Evolutionary conservation across 768 basidiomycete genomes (phyloP).

Genomic region (Suillus occidentalis): DNA sequence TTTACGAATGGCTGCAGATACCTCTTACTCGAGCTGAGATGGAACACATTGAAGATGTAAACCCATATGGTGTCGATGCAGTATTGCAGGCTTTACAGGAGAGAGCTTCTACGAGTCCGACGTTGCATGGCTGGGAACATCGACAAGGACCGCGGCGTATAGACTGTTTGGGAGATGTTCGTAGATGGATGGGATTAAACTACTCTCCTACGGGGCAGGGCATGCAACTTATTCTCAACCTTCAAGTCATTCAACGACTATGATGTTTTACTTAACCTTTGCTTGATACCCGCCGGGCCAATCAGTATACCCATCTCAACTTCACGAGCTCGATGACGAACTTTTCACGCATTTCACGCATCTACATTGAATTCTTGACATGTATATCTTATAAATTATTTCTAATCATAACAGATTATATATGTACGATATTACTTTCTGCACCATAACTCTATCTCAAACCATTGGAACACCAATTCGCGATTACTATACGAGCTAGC

Average conservation of each 20-base stretch:
- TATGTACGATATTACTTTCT: background rate
- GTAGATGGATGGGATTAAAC: conserved; percentile 3
- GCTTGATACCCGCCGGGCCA: background rate
- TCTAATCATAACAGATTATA: background rate
- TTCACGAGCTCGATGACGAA: background rate
- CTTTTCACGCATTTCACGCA: background rate
- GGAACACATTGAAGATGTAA: conserved; percentile 18
- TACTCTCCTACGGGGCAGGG: conserved; percentile 2
- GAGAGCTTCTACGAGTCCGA: conserved; percentile 40
- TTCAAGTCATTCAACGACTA: background rate
- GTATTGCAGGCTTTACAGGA: conserved; percentile 29
- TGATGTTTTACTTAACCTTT: background rate
- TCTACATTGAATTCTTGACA: too few relatives aligned
- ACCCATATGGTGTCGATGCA: conserved; percentile 19
- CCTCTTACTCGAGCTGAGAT: conserved; percentile 38
- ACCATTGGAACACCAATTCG: background rate
- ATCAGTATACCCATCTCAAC: background rate
- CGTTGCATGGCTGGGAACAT: conserved; percentile 40
- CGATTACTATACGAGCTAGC: background rate
- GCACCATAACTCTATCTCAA: background rate
- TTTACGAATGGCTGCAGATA: conserved; percentile 48
- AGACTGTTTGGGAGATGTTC: conserved; percentile 47
- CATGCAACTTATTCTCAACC: conserved; percentile 2
- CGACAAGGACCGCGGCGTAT: conserved; percentile 44
- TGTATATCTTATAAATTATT: background rate